Conservation (phyloP, 2,329 filamentous ascomycete species). For the Cercospora sp. region DNA sequence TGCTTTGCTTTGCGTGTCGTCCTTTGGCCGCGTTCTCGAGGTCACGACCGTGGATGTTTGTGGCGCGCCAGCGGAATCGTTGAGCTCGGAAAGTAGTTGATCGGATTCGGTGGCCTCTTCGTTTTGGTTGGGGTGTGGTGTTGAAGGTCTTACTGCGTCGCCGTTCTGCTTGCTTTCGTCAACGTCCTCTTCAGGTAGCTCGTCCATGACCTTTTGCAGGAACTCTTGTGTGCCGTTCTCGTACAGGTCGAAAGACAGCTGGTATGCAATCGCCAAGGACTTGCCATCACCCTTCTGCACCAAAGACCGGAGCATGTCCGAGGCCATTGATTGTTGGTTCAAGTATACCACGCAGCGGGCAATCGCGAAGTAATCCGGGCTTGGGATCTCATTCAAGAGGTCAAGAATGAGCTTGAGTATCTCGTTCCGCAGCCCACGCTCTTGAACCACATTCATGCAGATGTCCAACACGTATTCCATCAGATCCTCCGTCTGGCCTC, state of each 20-base stretch:
- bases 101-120: slow-evolving; percentile 60
- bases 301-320: slow-evolving; percentile 78
- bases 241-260: slow-evolving; percentile 96
- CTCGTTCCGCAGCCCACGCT: slow-evolving; percentile 77
- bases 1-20: slow-evolving; percentile 55
- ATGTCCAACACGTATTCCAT: slow-evolving; percentile 96
- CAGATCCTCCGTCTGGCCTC: slow-evolving; percentile 76
- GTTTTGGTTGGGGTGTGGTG: slow-evolving; percentile 37
- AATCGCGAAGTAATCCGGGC: slow-evolving; percentile 95
- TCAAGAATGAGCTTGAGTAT: slow-evolving; percentile 92
- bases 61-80: slow-evolving; percentile 54
- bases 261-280: slow-evolving; percentile 85
- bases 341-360: slow-evolving; percentile 97
- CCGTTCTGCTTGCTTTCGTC: slow-evolving; percentile 49
- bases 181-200: slow-evolving; percentile 63
- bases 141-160: slow-evolving; percentile 38
- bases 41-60: slow-evolving; percentile 56
- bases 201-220: slow-evolving; percentile 80
- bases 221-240: slow-evolving; percentile 99
- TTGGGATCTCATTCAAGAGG: slow-evolving; percentile 88
- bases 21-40: slow-evolving; percentile 47
- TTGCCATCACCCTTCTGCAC: slow-evolving; percentile 76
- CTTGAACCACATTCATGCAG: slow-evolving; percentile 97
- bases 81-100: slow-evolving; percentile 57
- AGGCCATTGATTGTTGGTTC: slow-evolving; percentile 87